Base-by-base conservation (phyloP, 2,329 filamentous ascomycete species). In the Penicillium italicum region DNA sequence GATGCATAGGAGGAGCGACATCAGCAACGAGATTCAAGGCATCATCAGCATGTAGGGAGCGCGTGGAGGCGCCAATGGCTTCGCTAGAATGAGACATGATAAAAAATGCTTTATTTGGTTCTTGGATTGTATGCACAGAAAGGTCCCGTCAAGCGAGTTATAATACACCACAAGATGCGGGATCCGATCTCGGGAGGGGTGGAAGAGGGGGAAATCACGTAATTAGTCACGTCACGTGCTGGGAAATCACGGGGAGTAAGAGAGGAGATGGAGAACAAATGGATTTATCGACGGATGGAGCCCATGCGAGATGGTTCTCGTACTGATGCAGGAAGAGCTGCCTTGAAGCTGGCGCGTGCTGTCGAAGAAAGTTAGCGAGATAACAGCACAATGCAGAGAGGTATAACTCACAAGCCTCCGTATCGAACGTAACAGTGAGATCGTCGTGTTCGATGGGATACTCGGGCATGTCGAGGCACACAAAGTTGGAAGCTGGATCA, bases 361-460 rank as follows among this genome's bases (percentile, higher is more conserved):
- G n/a, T 26, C 22, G 42, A 20, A 52, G 9, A 43, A 26, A n/a
- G 28, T 55, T 45, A 55, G 53, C 12, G 7, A 26, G 12, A 30
- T 30, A 28, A 10, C 10, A 41, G 51, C 34, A 47, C 26, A 14
- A 52, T 1, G 9, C 1, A 7, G 6, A 18, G n/a, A 22, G n/a
- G 1, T 20, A 22, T 18, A 50, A 80, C 87, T 78, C 74, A 91
- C 89, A 88, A 67, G 82, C 78, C 70, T 90, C 88, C 43, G 81
- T 86, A 61, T 96, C 91, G 78, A 97, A 97, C 58, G 87, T 75
- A 66, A 97, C 86, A 11, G 87, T 83, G 63, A 97, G 90, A 76
- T 97, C 92, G 72, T 96, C 92, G 74, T 96, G 91, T 76, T 96
- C 92, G 48, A 90, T 90, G 1, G 91, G 90, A 72, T 95, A 89